Evolutionary conservation across 116 monocot species (phyloP).

Genomic region (Dioscorea cayenensis): DNA sequence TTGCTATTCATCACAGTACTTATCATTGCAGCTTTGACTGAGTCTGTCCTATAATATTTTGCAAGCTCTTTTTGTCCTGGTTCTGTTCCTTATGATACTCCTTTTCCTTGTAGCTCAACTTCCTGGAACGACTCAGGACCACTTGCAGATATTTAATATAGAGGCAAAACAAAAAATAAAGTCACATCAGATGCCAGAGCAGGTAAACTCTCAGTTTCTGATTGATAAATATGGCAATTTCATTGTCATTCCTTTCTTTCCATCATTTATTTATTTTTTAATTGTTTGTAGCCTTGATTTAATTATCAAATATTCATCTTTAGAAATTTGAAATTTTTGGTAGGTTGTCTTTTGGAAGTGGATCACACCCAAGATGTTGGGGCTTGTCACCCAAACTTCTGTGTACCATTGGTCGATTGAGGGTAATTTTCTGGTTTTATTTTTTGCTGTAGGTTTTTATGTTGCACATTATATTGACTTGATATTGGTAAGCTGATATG

Average conservation of each 20-base stretch:
- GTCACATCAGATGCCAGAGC: conserved; percentile 98
- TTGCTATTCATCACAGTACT: too few species aligned
- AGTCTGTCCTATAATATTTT: too few species aligned
- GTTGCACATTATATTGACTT: neutral
- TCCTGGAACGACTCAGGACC: conserved; percentile 88
- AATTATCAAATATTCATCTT: neutral
- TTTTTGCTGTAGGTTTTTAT: neutral
- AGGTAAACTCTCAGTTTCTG: conserved; percentile 21
- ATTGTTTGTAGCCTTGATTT: neutral
- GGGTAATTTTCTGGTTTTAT: conserved; percentile 30
- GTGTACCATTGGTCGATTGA: conserved; percentile 98
- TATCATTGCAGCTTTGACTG: too few species aligned
- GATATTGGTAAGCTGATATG: neutral
- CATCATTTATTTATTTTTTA: neutral
- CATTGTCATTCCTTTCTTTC: neutral
- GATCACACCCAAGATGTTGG: conserved; percentile 91
- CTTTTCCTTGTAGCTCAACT: conserved; percentile 65
- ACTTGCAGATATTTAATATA: conserved; percentile 97
- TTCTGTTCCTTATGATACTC: neutral
- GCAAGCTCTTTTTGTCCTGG: too few species aligned
- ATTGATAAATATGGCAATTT: neutral
- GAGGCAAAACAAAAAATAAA: conserved; percentile 88
- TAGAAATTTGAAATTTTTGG: neutral
- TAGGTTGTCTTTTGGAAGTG: conserved; percentile 99
- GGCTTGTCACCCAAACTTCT: conserved; percentile 88